These are phyloP conservation scores for Mucor indicus DNA, from an alignment of 371 early-diverging fungal genomes.

Conservation along the genomic window DNA sequence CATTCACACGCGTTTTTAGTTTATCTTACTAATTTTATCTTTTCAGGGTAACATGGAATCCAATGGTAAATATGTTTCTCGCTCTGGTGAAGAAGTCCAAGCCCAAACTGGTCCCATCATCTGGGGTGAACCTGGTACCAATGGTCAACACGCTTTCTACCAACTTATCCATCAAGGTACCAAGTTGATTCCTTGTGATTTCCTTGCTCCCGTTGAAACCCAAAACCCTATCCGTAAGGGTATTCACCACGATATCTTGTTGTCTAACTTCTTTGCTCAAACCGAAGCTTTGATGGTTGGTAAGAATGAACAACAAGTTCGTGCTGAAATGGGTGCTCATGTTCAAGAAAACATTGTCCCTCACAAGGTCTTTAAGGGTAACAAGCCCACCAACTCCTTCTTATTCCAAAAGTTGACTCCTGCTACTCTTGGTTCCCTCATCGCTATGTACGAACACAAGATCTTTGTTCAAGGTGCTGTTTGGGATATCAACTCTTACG, in stretches of 20 bases:
- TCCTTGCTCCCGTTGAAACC: conserved; percentile 90
- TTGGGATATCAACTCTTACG: conserved; percentile 97
- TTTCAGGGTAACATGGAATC: conserved; percentile 98
- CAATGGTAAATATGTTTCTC: conserved; percentile 96
- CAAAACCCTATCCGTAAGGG: conserved; percentile 81
- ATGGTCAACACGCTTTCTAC: conserved; percentile 99
- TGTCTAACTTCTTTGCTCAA: conserved; percentile 99
- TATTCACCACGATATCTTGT: conserved; percentile 89
- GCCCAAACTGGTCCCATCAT: conserved; percentile 96
- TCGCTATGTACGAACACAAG: conserved; percentile 99
- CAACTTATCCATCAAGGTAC: conserved; percentile 99
- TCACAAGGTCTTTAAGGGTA: conserved; percentile 95
- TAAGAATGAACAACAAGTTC: conserved; percentile 76
- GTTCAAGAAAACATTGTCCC: conserved; percentile 70
- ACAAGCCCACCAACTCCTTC: conserved; percentile 97
- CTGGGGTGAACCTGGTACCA: conserved; percentile 99
- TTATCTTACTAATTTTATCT: neutral
- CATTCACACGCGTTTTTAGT: neutral
- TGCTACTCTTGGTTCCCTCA: conserved; percentile 89
- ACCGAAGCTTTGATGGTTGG: conserved; percentile 98
- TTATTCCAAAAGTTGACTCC: conserved; percentile 92
- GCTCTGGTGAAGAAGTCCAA: conserved; percentile 72
- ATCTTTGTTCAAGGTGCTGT: conserved; percentile 98
- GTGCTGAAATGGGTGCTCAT: conserved; percentile 65
- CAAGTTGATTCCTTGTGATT: conserved; percentile 93